Evolutionary conservation across 345 rosid genomes (phyloP).

Genomic region (Hibiscus tridactylites): DNA sequence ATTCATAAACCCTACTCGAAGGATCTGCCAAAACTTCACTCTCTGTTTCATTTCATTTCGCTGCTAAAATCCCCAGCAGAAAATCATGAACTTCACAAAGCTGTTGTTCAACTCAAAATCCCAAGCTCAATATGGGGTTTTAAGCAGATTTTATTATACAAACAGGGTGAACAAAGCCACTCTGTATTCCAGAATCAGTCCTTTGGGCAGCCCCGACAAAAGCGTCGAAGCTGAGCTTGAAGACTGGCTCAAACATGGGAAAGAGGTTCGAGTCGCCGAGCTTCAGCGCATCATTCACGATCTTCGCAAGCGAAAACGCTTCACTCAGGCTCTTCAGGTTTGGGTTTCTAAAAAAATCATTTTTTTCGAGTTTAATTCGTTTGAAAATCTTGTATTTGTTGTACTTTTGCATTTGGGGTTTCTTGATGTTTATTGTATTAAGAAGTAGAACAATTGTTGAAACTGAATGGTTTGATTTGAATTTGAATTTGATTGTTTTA

Average conservation of each 20-base stretch:
- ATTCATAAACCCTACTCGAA: background rate
- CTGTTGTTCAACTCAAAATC: slow-evolving; percentile 17
- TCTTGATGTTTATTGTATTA: background rate
- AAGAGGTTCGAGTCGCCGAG: slow-evolving; percentile 61
- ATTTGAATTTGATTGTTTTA: background rate
- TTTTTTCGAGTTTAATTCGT: background rate
- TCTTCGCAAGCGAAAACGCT: slow-evolving; percentile 71
- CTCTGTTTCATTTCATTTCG: background rate
- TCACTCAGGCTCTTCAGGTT: slow-evolving; percentile 79
- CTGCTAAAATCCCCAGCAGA: background rate
- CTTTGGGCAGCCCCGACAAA: slow-evolving; percentile 50
- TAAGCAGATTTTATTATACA: slow-evolving; percentile 46
- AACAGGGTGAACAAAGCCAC: slow-evolving; percentile 51
- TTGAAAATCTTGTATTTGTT: background rate
- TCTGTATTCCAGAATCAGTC: slow-evolving; percentile 69
- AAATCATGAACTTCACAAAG: slow-evolving; percentile 11
- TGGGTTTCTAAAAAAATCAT: slow-evolving; percentile 1
- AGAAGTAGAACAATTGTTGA: no score
- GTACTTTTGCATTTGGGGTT: background rate
- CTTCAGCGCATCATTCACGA: slow-evolving; percentile 79
- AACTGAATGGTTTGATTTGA: background rate
- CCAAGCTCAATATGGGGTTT: slow-evolving; percentile 21
- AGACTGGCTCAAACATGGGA: slow-evolving; percentile 53
- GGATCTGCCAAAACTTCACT: no score
- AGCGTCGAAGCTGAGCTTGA: slow-evolving; percentile 69